Base-by-base conservation (phyloP, 2,329 filamentous ascomycete species). In the Colletotrichum viniferum region DNA sequence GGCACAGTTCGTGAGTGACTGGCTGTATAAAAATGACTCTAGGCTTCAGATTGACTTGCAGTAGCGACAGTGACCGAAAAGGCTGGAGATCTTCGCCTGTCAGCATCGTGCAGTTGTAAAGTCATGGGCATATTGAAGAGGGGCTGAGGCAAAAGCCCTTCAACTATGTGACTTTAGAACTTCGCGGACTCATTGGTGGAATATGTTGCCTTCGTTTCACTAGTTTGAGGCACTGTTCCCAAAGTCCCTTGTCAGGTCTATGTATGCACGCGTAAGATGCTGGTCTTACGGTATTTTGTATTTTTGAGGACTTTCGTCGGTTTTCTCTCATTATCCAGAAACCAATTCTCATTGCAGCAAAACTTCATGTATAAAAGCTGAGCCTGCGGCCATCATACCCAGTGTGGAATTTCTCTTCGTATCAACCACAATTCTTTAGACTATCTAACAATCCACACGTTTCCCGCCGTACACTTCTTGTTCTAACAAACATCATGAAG, bases 351-450 rank as follows among this genome's bases (percentile, higher is more conserved):
- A n/a, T 5, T 43, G 2, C 9, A 12, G 8, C 18, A 43, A 10
- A 43, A 3, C 36, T 38, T 18, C 16, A 18, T 9, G 7, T 38
- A 18, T 43, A 2, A 43, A 43, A 43, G 8, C 18, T 10, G 38
- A 6, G 16, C 3, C 18, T 18, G 18, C 18, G 16, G 18, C 18
- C 1, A n/a, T 0, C 18, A 10, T n/a, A 2, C 0, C n/a, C 16
- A n/a, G 38, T n/a, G 38, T 43, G 4, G 36, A 0, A 18, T 4
- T 5, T 9, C 18, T 1, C 9, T n/a, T n/a, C 18, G 18, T n/a
- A n/a, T n/a, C 38, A 43, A 10, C 3, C 38, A n/a, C 8, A 43
- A 4, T 10, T 43, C 5, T 10, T 43, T 1, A 5, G 38, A 43
- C 10, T n/a, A 3, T n/a, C 18, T 43, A 18, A n/a, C 18, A 10